Percentiles rank a stretch among this genome's conserved stretches.
phyloP scores from a whole-genome alignment of 129 eudicot genomes.

The Scalesia atractyloides region DNA sequence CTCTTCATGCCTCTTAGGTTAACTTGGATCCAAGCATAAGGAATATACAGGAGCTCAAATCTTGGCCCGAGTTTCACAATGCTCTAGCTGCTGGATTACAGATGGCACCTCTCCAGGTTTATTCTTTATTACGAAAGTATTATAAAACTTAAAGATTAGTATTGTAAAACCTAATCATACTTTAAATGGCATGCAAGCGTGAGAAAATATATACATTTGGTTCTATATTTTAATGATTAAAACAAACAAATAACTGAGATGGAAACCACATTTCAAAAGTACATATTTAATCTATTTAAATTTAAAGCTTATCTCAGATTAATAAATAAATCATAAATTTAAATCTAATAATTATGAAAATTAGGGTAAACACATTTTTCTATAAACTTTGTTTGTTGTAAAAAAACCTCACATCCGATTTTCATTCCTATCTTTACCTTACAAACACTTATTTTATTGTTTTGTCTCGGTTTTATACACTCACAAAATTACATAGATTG shows the following conservation, averaged over 20 bases:
- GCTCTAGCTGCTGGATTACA: conserved; percentile 98
- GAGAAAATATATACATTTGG: neutral
- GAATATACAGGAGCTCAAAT: conserved; percentile 88
- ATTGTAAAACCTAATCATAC: conserved; percentile 3
- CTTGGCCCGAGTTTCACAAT: conserved; percentile 99
- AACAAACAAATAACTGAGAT: neutral
- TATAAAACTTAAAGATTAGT: neutral
- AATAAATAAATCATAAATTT: neutral
- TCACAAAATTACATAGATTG: too few relatives aligned
- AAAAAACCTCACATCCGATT: too few relatives aligned
- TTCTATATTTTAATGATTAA: neutral
- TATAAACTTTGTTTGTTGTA: too few relatives aligned
- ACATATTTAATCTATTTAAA: neutral
- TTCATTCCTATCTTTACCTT: too few relatives aligned
- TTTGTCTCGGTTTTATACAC: too few relatives aligned
- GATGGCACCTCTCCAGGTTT: conserved; percentile 87
- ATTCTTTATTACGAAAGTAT: conserved; percentile 15
- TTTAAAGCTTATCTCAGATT: neutral
- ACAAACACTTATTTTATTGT: too few relatives aligned
- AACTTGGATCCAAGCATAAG: conserved; percentile 88
- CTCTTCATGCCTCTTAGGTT: conserved; percentile 51
- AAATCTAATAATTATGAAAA: neutral
- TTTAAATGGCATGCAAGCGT: conserved; percentile 1
- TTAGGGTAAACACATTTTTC: neutral
- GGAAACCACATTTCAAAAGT: neutral